Evolutionary conservation across 345 rosid genomes (phyloP), one percentile per base, ranked within the genome.

Genomic region (Cardamine chenopodiifolia): DNA sequence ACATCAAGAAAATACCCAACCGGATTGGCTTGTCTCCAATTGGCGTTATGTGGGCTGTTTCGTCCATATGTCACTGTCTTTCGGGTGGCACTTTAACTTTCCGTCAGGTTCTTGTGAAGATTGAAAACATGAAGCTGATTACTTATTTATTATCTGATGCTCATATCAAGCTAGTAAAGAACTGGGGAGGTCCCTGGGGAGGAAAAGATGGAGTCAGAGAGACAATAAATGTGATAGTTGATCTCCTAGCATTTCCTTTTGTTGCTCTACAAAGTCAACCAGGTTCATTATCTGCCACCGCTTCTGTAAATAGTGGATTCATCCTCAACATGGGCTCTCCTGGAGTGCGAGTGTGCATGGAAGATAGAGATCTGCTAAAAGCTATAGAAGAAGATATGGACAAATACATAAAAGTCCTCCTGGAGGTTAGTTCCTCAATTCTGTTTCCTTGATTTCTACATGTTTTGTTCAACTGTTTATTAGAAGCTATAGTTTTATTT

Each of bases 111-210:
- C 82, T 90, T 70, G 72, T 89, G 69, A 85, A 82, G 73, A 80
- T 54, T 71, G 97, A 92, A 68, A 82, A 82, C 58, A 64, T 90
- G 72, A 95, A 86, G 79, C 80, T 83, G 60, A 68, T 92, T 34
- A 80, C 73, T 10, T 80, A 66, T 75, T 86, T 95, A 79, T 77
- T 90, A 73, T 85, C 90, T 71, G 96, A 86, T 71, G 82, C 73
- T 45, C 96, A 95, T 78, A 90, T 95, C 70, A 90, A 89, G 85
- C 93, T 87, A 77, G 88, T 95, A 40, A 89, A 83, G 76, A 73
- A 68, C 76, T 95, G 99, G 97, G 83, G 82, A 81, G 97, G 97
- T 48, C 96, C 93, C 0, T 95, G 93, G 44, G 97, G 97, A 79
- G 93, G 97, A 52, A 89, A 88, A 76, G 89, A 87, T 82, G 97